These are phyloP conservation scores for Dothistroma pini DNA, from an alignment of 2,329 filamentous ascomycete species.

Conservation along the genomic window DNA sequence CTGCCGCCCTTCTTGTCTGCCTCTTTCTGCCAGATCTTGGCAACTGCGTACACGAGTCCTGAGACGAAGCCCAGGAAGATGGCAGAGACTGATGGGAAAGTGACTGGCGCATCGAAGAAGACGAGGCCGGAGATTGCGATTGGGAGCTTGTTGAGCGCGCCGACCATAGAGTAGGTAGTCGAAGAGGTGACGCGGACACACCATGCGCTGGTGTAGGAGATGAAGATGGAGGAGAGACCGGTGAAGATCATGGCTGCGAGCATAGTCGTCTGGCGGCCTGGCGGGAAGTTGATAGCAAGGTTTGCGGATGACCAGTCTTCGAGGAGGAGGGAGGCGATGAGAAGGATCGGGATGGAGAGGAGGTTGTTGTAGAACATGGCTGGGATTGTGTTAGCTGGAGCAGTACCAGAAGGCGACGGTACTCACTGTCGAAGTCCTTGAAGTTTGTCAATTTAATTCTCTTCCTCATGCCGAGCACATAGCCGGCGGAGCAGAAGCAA, in stretches of 20 bases:
- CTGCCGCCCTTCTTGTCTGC: constrained; percentile 51
- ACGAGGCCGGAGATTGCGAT: constrained; percentile 88
- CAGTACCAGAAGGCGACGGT: not conserved
- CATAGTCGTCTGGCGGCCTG: constrained; percentile 68
- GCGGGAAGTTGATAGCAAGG: constrained; percentile 81
- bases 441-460: constrained; percentile 99
- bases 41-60: constrained; percentile 83
- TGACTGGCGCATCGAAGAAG: constrained; percentile 94
- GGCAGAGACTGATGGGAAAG: constrained; percentile 84
- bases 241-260: constrained; percentile 90
- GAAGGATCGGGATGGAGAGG: constrained; percentile 86
- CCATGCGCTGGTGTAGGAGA: constrained; percentile 99
- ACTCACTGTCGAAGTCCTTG: constrained; percentile 98
- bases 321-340: constrained; percentile 73
- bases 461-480: constrained; percentile 91
- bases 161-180: constrained; percentile 98
- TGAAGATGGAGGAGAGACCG: constrained; percentile 89
- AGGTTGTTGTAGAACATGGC: constrained; percentile 99
- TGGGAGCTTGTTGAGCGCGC: constrained; percentile 94
- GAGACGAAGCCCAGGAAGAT: constrained; percentile 89
- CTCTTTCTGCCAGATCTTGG: constrained; percentile 77
- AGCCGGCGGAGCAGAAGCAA: constrained; percentile 88
- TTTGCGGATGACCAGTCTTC: constrained; percentile 93
- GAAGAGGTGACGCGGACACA: constrained; percentile 96
- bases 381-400: constrained; percentile 38